Evolutionary conservation across 257 asterid genomes (phyloP).

Genomic region (Solanum ahanhuiri): DNA sequence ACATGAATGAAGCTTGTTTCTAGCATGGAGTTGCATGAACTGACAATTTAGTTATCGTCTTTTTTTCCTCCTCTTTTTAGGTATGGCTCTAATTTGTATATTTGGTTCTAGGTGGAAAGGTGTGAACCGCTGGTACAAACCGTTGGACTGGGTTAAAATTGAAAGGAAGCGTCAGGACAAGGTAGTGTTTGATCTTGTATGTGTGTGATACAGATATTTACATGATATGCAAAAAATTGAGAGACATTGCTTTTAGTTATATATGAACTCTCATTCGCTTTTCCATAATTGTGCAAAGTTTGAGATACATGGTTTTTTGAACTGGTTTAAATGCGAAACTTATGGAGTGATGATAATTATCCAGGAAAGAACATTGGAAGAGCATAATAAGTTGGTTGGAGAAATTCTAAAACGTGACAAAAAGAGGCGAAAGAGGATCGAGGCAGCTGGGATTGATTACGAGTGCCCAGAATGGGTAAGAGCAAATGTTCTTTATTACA

Average conservation of each 20-base stretch:
- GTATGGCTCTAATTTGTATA: not conserved
- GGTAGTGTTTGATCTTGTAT: constrained; percentile 25
- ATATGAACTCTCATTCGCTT: not conserved
- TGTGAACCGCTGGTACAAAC: constrained; percentile 42
- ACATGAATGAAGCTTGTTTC: not conserved
- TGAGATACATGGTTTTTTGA: not conserved
- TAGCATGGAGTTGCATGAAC: not conserved
- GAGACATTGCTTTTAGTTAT: not conserved
- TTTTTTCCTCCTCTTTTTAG: not conserved
- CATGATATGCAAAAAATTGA: not conserved
- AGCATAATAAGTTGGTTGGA: constrained; percentile 52
- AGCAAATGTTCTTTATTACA: not conserved
- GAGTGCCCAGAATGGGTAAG: constrained; percentile 81
- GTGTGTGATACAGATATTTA: not conserved
- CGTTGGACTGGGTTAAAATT: constrained; percentile 59
- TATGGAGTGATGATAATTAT: not conserved
- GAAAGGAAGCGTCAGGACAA: constrained; percentile 77
- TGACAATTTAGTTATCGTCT: not conserved
- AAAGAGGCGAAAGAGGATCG: constrained; percentile 62
- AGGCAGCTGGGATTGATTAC: constrained; percentile 80
- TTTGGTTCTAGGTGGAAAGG: constrained; percentile 66
- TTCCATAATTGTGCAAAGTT: not conserved
- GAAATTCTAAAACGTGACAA: constrained; percentile 57
- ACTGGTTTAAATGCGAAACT: not conserved
- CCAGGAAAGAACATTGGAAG: constrained; percentile 63